Conservation (phyloP, 2,329 filamentous ascomycete genomes). For the Fusarium anthophilum region DNA sequence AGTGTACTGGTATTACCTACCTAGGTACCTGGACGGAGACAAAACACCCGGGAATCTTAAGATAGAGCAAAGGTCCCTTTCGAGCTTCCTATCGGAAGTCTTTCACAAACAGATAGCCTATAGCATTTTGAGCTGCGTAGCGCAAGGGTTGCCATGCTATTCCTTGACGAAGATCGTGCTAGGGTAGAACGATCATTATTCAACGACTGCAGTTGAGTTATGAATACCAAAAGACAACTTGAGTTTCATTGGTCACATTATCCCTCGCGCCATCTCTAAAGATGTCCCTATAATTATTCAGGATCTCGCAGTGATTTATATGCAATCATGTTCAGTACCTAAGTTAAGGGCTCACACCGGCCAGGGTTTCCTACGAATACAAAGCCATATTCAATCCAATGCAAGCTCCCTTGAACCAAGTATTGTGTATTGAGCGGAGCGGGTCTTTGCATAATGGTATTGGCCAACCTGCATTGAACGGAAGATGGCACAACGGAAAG, state of each 20-base stretch:
- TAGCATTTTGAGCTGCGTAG: background rate
- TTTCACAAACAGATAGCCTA: constrained; percentile 19
- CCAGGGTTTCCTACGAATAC: background rate
- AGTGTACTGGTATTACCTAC: background rate
- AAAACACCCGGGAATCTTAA: background rate
- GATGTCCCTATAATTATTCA: background rate
- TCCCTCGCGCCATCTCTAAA: background rate
- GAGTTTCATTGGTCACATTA: background rate
- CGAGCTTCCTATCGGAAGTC: background rate
- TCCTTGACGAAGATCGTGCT: constrained; percentile 10
- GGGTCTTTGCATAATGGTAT: background rate
- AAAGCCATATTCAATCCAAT: background rate
- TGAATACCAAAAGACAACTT: background rate
- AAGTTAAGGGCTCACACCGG: background rate
- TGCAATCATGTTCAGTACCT: background rate
- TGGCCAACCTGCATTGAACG: background rate
- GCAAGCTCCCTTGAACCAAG: background rate
- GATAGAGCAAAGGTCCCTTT: background rate
- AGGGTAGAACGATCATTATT: constrained; percentile 19
- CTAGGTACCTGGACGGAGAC: background rate
- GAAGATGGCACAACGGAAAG: background rate
- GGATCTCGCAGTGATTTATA: background rate
- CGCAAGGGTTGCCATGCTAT: background rate
- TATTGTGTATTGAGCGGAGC: constrained; percentile 7
- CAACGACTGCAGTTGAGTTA: background rate